Evolutionary conservation across 768 basidiomycete species (phyloP), one percentile per base, ranked within the genome.

Genomic region (Pleurotus cornucopiae): DNA sequence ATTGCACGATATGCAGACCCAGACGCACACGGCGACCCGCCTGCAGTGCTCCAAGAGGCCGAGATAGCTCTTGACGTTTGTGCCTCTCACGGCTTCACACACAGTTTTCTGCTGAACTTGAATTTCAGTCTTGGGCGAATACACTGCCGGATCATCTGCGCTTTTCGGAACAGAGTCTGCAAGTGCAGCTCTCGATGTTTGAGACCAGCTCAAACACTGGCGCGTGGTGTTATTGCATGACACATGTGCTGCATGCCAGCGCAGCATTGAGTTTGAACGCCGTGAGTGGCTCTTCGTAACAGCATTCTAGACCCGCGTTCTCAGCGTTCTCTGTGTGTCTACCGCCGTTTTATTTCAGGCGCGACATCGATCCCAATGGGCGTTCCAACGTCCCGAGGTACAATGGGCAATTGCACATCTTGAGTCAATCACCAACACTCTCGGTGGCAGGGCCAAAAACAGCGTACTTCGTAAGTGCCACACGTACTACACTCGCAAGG

Each of bases 141-240:
- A 80, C 80, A 37, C 79, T 92, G n/a, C 83, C 91, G 9, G 81
- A 84, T 41, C 79, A 85, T 63, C 80, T 93, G 45, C 80, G 78
- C 6, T 91, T 88, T 64, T 85, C 80, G 20, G 83, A 87, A 46
- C 80, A 87, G 62, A 90, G 79, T 65, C 68, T 91, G 16, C 74
- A 76, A 60, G 80, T 84, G 16, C 88, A 92, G 61, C 73, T 84
- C 59, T 79, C 83, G 14, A 88, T 89, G 82, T 87, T 91, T 61
- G 89, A 89, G 64, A 91, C 89, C 18, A 82, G 81, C 62, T 86
- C 86, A 13, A 90, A 89, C 62, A 79, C 79, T 25, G 87, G 89
- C 46, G 87, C 88, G 7, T 92, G 90, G 91, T 88, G 85, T 62
- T 93, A 82, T 71, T 88, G 82, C 60, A 76, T 77, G 65, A 86